Evolutionary conservation across 306 rosid genomes (phyloP).

Genomic region (Cucurbita pepo): DNA sequence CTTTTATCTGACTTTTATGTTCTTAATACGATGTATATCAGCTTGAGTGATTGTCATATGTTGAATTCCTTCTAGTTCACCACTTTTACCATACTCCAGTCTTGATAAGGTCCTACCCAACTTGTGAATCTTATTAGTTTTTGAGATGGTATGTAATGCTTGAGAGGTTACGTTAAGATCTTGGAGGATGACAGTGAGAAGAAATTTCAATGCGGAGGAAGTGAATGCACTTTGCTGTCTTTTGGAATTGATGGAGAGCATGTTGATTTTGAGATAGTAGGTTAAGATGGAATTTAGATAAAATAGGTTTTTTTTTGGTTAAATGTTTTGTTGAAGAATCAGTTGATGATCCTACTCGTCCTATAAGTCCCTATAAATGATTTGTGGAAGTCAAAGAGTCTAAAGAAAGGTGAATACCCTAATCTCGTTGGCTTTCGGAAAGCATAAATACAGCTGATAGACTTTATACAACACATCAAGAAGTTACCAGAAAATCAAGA

Average conservation of each 20-base stretch:
- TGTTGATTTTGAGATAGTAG: background rate
- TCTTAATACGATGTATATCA: background rate
- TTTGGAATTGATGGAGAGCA: background rate
- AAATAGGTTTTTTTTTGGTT: background rate
- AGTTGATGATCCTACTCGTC: background rate
- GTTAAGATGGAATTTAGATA: background rate
- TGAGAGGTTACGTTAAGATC: background rate
- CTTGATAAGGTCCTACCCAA: background rate
- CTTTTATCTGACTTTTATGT: background rate
- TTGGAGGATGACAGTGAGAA: background rate
- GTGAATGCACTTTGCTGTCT: background rate
- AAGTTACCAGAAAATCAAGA: background rate
- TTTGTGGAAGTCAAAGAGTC: background rate
- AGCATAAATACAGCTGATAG: background rate
- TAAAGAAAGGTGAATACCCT: background rate
- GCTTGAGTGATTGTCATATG: background rate
- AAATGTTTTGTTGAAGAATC: background rate
- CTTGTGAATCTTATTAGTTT: background rate
- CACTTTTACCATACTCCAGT: background rate
- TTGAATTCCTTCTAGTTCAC: background rate
- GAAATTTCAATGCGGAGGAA: background rate
- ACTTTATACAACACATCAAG: background rate
- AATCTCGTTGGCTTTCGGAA: background rate
- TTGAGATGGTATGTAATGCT: background rate
- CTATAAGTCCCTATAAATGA: background rate